Percentiles rank a stretch among this genome's conserved stretches.
Conservation (phyloP, 139 green algal genomes). For the Chlorella sp. region DNA sequence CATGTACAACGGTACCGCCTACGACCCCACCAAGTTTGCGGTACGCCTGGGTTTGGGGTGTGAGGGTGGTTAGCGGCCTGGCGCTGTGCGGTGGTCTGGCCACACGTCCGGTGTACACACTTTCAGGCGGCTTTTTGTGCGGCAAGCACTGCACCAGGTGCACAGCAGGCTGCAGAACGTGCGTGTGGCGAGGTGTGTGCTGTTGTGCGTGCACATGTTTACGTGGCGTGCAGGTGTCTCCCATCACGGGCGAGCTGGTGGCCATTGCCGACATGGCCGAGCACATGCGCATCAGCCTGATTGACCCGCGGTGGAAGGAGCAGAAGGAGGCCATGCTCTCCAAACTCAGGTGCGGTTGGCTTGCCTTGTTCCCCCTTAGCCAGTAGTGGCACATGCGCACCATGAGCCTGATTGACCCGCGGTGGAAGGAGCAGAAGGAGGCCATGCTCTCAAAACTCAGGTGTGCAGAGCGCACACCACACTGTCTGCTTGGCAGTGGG, state of each 20-base stretch:
- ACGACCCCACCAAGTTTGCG: constrained; percentile 74
- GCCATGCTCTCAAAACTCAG: constrained; percentile 82
- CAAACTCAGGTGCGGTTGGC: constrained; percentile 43
- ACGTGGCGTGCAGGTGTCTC: constrained; percentile 47
- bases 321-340: constrained; percentile 92
- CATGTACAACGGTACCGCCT: constrained; percentile 18
- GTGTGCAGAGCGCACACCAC: too few relatives aligned
- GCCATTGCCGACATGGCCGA: constrained; percentile 65
- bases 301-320: constrained; percentile 90
- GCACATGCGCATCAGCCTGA: constrained; percentile 77
- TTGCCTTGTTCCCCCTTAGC: neutral
- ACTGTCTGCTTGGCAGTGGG: too few relatives aligned
- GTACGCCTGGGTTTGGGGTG: constrained; percentile 37
- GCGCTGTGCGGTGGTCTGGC: too few relatives aligned
- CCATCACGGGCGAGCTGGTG: constrained; percentile 87
- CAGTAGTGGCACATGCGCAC: neutral
- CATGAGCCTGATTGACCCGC: constrained; percentile 62
- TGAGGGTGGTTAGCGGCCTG: neutral
- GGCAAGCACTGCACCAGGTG: too few relatives aligned
- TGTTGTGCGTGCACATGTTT: too few relatives aligned
- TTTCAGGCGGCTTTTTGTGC: too few relatives aligned
- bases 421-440: constrained; percentile 90
- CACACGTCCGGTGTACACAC: too few relatives aligned
- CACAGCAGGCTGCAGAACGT: too few relatives aligned
- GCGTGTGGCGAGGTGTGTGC: too few relatives aligned